Evolutionary conservation across 108 stramenopile genomes (phyloP).

Genomic region (Conticribra guillardii): DNA sequence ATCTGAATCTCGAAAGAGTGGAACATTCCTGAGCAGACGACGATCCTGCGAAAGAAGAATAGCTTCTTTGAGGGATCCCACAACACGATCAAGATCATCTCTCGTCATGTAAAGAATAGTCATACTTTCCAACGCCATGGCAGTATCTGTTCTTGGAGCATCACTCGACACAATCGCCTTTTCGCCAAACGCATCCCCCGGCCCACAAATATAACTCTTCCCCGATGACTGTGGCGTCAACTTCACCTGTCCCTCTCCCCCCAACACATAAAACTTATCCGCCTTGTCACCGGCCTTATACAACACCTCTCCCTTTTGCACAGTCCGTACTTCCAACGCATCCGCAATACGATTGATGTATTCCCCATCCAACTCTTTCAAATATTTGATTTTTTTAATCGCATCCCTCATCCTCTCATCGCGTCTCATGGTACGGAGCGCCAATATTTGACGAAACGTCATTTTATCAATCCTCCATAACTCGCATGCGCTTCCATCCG

Average conservation of each 20-base stretch:
- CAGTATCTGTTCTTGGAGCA: conserved; percentile 68
- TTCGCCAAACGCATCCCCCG: conserved; percentile 49
- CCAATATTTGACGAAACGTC: conserved; percentile 81
- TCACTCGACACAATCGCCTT: conserved; percentile 31
- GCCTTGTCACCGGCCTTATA: conserved; percentile 61
- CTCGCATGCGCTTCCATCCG: conserved; percentile 21
- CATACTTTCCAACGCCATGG: conserved; percentile 59
- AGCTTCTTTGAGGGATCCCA: conserved; percentile 64
- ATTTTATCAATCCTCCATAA: conserved; percentile 79
- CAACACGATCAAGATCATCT: conserved; percentile 61
- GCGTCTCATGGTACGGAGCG: conserved; percentile 57
- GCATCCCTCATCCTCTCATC: conserved; percentile 74
- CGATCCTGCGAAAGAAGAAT: conserved; percentile 40
- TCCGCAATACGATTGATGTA: conserved; percentile 62
- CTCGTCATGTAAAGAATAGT: conserved; percentile 54
- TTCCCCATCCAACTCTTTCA: conserved; percentile 59
- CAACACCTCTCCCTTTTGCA: conserved; percentile 64
- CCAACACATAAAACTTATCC: conserved; percentile 75
- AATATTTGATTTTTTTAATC: conserved; percentile 53
- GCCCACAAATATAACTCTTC: conserved; percentile 28
- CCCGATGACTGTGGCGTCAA: conserved; percentile 45
- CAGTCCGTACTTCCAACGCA: conserved; percentile 57
- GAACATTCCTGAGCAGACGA: conserved; percentile 56
- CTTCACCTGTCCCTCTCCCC: conserved; percentile 71
- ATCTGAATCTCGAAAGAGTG: conserved; percentile 53